A percentile compares a stretch with the other conserved stretches of the same genome.
These are phyloP conservation scores for Starmerella etchellsii DNA, from an alignment of 805 yeast species.

Conservation along the genomic window DNA sequence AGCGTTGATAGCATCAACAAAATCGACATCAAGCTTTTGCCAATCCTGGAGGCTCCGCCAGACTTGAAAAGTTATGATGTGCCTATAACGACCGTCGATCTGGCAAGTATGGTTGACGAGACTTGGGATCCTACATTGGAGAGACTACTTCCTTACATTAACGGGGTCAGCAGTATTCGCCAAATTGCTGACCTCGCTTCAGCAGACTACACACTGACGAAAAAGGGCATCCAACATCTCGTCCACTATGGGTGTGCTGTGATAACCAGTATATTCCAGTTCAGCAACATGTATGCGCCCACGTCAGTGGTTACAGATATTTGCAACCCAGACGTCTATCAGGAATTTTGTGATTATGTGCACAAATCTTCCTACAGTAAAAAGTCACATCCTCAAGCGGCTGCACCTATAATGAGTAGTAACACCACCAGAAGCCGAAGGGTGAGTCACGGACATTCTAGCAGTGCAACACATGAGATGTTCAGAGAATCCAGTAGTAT, in stretches of 20 bases:
- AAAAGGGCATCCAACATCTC: slow-evolving; percentile 80
- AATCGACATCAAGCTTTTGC: slow-evolving; percentile 87
- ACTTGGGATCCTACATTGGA: slow-evolving; percentile 98
- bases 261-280: slow-evolving; percentile 78
- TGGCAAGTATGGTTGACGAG: slow-evolving; percentile 62
- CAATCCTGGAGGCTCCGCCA: slow-evolving; percentile 71
- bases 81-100: slow-evolving; percentile 75
- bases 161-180: slow-evolving; percentile 76
- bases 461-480: background rate
- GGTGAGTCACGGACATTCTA: background rate
- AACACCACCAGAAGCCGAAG: background rate
- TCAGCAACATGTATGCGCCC: slow-evolving; percentile 76
- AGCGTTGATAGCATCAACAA: slow-evolving; percentile 84
- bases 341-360: slow-evolving; percentile 78
- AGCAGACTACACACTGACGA: slow-evolving; percentile 64
- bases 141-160: slow-evolving; percentile 68
- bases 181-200: slow-evolving; percentile 67
- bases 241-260: slow-evolving; percentile 80
- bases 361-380: slow-evolving; percentile 26
- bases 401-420: background rate
- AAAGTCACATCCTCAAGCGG: background rate
- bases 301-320: slow-evolving; percentile 65
- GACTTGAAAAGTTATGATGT: slow-evolving; percentile 70
- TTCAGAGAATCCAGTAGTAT: background rate
- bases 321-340: slow-evolving; percentile 55